A percentile compares a stretch with the other conserved stretches of the same genome.
phyloP scores from a whole-genome alignment of 805 yeast genomes.

The Yamadazyma sp. region DNA sequence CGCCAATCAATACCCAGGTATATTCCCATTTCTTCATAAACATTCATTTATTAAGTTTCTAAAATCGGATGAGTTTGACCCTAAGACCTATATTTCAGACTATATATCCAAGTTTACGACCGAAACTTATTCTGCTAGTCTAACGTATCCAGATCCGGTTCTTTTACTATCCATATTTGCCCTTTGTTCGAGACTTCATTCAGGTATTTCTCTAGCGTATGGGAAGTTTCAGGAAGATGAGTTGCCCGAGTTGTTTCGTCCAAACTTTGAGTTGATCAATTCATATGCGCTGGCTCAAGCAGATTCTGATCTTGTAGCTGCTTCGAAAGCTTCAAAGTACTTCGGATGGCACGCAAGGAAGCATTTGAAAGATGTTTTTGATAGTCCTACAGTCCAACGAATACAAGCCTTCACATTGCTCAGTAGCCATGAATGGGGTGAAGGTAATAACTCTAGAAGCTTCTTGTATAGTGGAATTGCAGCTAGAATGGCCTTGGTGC shows the following conservation, averaged over 20 bases:
- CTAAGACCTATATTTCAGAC: conserved; percentile 19
- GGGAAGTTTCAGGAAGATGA: conserved; percentile 30
- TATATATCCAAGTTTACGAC: conserved; percentile 17
- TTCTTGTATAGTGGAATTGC: conserved; percentile 40
- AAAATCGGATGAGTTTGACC: conserved; percentile 20
- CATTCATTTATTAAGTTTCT: conserved; percentile 22
- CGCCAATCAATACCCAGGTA: conserved; percentile 27
- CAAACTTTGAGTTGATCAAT: too few species aligned
- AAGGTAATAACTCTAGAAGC: conserved; percentile 36
- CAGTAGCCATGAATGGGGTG: conserved; percentile 44
- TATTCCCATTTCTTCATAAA: conserved; percentile 25
- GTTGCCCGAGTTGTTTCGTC: too few species aligned
- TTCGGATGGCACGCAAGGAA: conserved; percentile 41
- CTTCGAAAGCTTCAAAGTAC: conserved; percentile 35
- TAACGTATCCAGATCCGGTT: conserved; percentile 31
- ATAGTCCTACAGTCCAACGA: conserved; percentile 37
- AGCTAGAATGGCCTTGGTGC: conserved; percentile 36
- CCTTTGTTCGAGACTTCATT: conserved; percentile 35
- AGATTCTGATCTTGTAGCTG: too few species aligned
- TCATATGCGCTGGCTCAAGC: too few species aligned
- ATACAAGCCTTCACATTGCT: conserved; percentile 37
- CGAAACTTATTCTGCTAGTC: conserved; percentile 15
- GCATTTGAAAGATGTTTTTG: conserved; percentile 32
- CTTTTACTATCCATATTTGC: conserved; percentile 35
- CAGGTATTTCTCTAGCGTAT: conserved; percentile 27